Percentiles rank a stretch among this genome's conserved stretches.
These are phyloP conservation scores for Dryas integrifolia DNA, from an alignment of 331 rosid species.

Conservation along the genomic window DNA sequence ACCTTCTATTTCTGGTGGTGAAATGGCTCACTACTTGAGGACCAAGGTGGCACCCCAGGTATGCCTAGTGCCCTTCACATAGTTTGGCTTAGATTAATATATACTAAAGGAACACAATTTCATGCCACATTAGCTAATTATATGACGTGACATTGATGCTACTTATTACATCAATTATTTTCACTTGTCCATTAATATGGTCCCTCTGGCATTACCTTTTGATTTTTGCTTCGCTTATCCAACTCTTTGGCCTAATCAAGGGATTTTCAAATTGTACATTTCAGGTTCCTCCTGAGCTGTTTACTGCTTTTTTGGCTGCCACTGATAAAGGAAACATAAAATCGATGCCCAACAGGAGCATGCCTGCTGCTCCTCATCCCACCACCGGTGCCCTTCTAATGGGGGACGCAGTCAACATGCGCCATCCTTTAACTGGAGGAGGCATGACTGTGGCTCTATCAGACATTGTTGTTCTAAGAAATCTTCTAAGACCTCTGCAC, in stretches of 20 bases:
- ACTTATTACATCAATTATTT: too few species aligned
- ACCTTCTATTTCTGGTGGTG: conserved; percentile 27
- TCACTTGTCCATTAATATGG: too few species aligned
- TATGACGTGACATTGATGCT: too few species aligned
- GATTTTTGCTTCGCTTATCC: not conserved
- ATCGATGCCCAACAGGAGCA: conserved; percentile 15
- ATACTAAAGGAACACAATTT: not conserved
- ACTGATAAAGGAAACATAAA: conserved; percentile 15
- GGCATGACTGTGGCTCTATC: conserved; percentile 33
- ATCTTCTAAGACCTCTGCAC: conserved; percentile 18
- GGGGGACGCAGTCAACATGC: conserved; percentile 24
- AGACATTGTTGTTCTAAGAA: conserved; percentile 13
- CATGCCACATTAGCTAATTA: not conserved
- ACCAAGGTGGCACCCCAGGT: conserved; percentile 30
- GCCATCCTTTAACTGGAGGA: conserved; percentile 29
- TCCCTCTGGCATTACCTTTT: not conserved
- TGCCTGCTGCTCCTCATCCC: conserved; percentile 9
- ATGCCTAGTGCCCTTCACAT: not conserved
- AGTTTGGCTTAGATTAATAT: not conserved
- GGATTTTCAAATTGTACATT: not conserved
- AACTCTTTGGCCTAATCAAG: not conserved
- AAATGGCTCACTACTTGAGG: conserved; percentile 23
- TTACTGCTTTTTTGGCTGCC: conserved; percentile 7
- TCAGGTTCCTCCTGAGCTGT: conserved; percentile 20
- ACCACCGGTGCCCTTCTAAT: conserved; percentile 17